These are phyloP conservation scores for Aureobasidium sp. DNA, from an alignment of 2,329 filamentous ascomycete genomes.

Conservation along the genomic window DNA sequence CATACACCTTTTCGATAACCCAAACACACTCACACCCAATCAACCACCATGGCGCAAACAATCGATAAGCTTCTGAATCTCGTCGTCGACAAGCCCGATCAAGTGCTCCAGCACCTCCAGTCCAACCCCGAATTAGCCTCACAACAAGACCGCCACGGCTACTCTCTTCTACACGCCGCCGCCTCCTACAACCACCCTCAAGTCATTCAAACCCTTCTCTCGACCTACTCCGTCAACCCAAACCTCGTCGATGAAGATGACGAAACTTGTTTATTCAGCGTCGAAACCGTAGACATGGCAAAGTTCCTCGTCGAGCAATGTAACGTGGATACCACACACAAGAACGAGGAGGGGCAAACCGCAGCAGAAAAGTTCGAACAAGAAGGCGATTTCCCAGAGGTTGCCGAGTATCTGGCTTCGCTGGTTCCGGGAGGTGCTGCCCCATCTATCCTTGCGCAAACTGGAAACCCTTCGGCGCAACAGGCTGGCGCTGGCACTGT, in stretches of 20 bases:
- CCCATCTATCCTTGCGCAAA: slow-evolving; percentile 26
- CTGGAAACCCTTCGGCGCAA: slow-evolving; percentile 20
- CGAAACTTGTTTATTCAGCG: slow-evolving; percentile 92
- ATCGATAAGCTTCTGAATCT: slow-evolving; percentile 46
- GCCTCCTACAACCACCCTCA: slow-evolving; percentile 86
- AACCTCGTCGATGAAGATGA: slow-evolving; percentile 83
- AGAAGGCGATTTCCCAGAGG: slow-evolving; percentile 70
- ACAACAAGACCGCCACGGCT: slow-evolving; percentile 81
- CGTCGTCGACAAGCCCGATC: slow-evolving; percentile 72
- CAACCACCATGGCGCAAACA: slow-evolving; percentile 26
- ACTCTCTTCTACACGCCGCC: slow-evolving; percentile 88
- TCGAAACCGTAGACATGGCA: slow-evolving; percentile 73
- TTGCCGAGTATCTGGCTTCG: slow-evolving; percentile 61
- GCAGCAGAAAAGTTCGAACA: slow-evolving; percentile 72
- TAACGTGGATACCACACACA: slow-evolving; percentile 57
- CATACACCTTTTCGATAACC: not conserved
- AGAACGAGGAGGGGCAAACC: slow-evolving; percentile 68
- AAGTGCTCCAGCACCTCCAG: slow-evolving; percentile 67
- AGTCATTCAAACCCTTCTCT: slow-evolving; percentile 43
- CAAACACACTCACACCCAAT: not conserved
- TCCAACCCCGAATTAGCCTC: slow-evolving; percentile 69
- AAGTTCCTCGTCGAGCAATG: slow-evolving; percentile 77
- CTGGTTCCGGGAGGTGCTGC: slow-evolving; percentile 22
- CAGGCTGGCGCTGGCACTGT: slow-evolving; percentile 31
- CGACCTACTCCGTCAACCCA: slow-evolving; percentile 69